These are phyloP conservation scores for Thielaviopsis ethacetica DNA, from an alignment of 2,329 filamentous ascomycete genomes.

Conservation along the genomic window DNA sequence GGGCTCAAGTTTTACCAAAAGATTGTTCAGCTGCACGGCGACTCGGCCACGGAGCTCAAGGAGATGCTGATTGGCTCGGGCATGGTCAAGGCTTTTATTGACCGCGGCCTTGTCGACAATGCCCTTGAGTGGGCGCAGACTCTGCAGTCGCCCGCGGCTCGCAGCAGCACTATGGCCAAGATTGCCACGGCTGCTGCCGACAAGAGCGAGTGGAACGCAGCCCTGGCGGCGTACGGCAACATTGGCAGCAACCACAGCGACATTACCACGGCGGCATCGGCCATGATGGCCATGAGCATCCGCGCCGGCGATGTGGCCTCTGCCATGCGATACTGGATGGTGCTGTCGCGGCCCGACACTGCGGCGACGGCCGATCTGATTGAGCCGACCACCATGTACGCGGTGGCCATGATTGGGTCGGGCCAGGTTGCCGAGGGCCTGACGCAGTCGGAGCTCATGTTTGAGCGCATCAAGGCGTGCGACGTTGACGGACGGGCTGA, in stretches of 20 bases:
- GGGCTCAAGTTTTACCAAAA: constrained; percentile 75
- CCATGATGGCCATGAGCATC: constrained; percentile 74
- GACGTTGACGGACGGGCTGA: constrained; percentile 30
- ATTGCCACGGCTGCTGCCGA: constrained; percentile 72
- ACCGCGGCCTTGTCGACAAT: constrained; percentile 51
- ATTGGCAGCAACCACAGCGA: constrained; percentile 35
- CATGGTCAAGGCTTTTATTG: constrained; percentile 63
- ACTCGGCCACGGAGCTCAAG: constrained; percentile 45
- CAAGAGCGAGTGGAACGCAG: constrained; percentile 51
- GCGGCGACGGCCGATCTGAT: constrained; percentile 51
- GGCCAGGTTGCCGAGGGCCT: constrained; percentile 73
- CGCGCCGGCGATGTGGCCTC: constrained; percentile 63
- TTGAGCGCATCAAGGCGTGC: constrained; percentile 58
- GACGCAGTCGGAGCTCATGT: constrained; percentile 68
- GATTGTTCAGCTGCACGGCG: constrained; percentile 48
- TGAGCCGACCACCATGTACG: constrained; percentile 81
- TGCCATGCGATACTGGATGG: constrained; percentile 66
- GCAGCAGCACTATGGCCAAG: constrained; percentile 48
- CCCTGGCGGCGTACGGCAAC: constrained; percentile 47
- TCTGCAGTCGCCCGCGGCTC: constrained; percentile 32
- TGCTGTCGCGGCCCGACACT: constrained; percentile 47
- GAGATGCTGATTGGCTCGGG: constrained; percentile 56
- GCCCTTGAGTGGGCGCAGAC: constrained; percentile 58
- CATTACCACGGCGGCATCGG: constrained; percentile 47
- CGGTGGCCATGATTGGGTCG: constrained; percentile 71